These are phyloP conservation scores for Liriodendron chinense DNA, from an alignment of 164 flowering plant genomes.

Conservation along the genomic window DNA sequence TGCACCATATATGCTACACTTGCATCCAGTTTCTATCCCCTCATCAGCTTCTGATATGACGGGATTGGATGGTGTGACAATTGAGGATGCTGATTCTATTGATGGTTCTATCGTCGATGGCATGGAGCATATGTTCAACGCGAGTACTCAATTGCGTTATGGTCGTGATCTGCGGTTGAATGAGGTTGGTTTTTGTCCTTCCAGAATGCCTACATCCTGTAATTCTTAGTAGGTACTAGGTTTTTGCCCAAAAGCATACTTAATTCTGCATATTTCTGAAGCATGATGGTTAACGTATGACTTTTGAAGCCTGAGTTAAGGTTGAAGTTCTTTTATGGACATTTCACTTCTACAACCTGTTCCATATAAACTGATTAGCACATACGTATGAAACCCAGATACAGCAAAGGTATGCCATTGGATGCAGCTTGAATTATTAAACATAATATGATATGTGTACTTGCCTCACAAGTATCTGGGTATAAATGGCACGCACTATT, in stretches of 20 bases:
- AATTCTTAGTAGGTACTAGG: background rate
- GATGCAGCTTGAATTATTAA: too few relatives aligned
- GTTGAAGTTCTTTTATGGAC: too few relatives aligned
- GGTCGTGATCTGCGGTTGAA: slow-evolving; percentile 92
- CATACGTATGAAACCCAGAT: too few relatives aligned
- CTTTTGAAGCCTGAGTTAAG: too few relatives aligned
- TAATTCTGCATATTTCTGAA: too few relatives aligned
- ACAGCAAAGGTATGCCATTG: too few relatives aligned
- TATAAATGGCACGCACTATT: too few relatives aligned
- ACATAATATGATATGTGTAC: too few relatives aligned
- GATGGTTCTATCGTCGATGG: slow-evolving; percentile 84
- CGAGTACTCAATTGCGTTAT: slow-evolving; percentile 79
- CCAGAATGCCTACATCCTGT: background rate
- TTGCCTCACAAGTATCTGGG: too few relatives aligned
- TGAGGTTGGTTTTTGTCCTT: slow-evolving; percentile 54
- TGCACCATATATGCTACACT: slow-evolving; percentile 84
- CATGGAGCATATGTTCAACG: slow-evolving; percentile 96
- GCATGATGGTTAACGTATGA: too few relatives aligned
- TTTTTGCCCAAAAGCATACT: background rate
- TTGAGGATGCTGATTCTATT: slow-evolving; percentile 70
- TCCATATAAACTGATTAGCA: too few relatives aligned
- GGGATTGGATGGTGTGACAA: slow-evolving; percentile 53
- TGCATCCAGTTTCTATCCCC: slow-evolving; percentile 82
- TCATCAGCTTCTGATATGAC: slow-evolving; percentile 61
- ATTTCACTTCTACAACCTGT: too few relatives aligned